phyloP scores from a whole-genome alignment of 495 filamentous ascomycete genomes.

The Lentithecium fluviatile region DNA sequence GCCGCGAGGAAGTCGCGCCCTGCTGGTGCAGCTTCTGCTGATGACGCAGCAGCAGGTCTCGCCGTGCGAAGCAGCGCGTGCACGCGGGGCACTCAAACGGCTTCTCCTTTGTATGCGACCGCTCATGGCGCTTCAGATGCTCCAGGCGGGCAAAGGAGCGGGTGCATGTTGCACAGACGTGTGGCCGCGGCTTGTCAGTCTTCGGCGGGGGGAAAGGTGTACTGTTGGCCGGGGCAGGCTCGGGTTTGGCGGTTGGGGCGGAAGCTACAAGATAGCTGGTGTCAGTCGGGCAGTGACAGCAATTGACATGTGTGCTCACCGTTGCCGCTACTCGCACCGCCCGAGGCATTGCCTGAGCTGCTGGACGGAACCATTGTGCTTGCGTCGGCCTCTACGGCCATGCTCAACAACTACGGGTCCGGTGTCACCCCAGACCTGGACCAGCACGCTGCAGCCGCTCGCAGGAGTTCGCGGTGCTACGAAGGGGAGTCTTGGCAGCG shows the following conservation, averaged over 20 bases:
- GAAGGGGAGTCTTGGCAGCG: background rate
- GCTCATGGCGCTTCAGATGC: conserved; percentile 96
- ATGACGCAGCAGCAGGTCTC: conserved; percentile 89
- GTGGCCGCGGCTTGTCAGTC: conserved; percentile 94
- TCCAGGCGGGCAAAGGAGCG: conserved; percentile 94
- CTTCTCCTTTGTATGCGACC: conserved; percentile 98
- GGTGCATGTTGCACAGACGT: conserved; percentile 89
- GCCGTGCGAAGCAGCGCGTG: conserved; percentile 87
- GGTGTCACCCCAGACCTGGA: conserved; percentile 2
- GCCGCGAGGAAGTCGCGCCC: conserved; percentile 84
- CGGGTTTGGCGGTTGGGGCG: conserved; percentile 28
- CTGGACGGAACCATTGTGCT: conserved; percentile 28
- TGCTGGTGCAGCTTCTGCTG: conserved; percentile 99
- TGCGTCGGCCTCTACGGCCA: conserved; percentile 20
- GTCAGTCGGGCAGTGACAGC: conserved; percentile 12
- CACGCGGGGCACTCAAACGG: conserved; percentile 98
- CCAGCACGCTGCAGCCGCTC: no score
- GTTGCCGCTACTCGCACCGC: conserved; percentile 25
- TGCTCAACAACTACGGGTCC: conserved; percentile 11
- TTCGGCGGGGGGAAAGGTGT: conserved; percentile 72
- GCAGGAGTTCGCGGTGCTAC: background rate
- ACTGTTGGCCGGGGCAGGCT: conserved; percentile 18
- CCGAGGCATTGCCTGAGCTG: conserved; percentile 26
- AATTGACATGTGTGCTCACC: conserved; percentile 20
- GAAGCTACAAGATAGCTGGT: conserved; percentile 20